Percentiles rank a stretch among this genome's conserved stretches.
Evolutionary conservation across 2,329 filamentous ascomycete genomes (phyloP).

Genomic region (Thielaviopsis ethacetica): DNA sequence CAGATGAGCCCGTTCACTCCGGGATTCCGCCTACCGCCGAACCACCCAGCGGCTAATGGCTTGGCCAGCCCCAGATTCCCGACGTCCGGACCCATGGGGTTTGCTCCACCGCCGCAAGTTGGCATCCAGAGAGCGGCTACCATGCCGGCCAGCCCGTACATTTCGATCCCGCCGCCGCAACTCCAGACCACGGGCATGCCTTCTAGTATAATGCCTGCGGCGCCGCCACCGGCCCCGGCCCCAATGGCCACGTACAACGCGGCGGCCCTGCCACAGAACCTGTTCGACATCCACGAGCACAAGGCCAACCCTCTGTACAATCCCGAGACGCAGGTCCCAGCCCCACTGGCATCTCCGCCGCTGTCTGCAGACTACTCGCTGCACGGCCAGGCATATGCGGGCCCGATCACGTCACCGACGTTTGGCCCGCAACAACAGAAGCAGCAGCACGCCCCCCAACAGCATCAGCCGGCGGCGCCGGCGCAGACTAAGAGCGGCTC

Average conservation of each 20-base stretch:
- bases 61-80: conserved; percentile 24
- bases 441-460: neutral
- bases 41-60: conserved; percentile 27
- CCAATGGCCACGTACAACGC: conserved; percentile 14
- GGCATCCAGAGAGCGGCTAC: conserved; percentile 32
- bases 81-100: conserved; percentile 26
- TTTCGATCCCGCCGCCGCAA: conserved; percentile 21
- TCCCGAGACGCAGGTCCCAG: conserved; percentile 15
- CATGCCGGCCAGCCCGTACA: conserved; percentile 21
- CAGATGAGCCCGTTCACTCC: conserved; percentile 35
- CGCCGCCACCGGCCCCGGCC: conserved; percentile 12
- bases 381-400: conserved; percentile 53
- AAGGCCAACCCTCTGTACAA: neutral
- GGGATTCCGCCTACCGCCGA: conserved; percentile 31
- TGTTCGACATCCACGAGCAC: conserved; percentile 4
- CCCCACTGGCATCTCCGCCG: conserved; percentile 16
- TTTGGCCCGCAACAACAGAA: conserved; percentile 3
- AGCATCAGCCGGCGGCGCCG: neutral
- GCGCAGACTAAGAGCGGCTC: conserved; percentile 10
- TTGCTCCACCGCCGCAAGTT: conserved; percentile 22
- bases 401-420: neutral
- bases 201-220: conserved; percentile 10
- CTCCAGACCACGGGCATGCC: conserved; percentile 19
- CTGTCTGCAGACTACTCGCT: conserved; percentile 33
- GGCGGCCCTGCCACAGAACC: neutral